A percentile compares a stretch with the other conserved stretches of the same genome.
These are phyloP conservation scores for Trametes elegans DNA, from an alignment of 768 basidiomycete species.

Conservation along the genomic window DNA sequence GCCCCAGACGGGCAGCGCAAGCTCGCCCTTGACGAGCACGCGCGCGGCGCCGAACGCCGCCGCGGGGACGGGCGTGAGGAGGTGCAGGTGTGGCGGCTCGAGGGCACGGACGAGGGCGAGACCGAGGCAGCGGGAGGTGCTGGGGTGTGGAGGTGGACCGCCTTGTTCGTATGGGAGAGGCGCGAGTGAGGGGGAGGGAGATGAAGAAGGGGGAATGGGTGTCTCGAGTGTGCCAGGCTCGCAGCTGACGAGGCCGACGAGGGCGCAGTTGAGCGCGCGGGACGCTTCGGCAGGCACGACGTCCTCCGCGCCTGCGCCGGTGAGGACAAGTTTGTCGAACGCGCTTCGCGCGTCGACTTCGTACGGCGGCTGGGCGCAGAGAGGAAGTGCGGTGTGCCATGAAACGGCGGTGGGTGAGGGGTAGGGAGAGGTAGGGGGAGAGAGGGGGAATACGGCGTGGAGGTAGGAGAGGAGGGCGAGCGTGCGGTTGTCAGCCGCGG, in stretches of 20 bases:
- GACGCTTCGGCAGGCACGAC: constrained; percentile 67
- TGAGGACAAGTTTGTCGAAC: constrained; percentile 63
- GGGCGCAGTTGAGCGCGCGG: constrained; percentile 72
- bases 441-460: constrained; percentile 44
- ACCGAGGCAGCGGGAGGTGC: constrained; percentile 65
- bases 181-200: no score
- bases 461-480: constrained; percentile 78
- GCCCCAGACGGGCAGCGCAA: constrained; percentile 85
- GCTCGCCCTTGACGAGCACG: constrained; percentile 79
- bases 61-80: constrained; percentile 77
- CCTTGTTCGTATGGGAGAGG: constrained; percentile 64
- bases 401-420: constrained; percentile 33
- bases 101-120: constrained; percentile 72
- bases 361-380: constrained; percentile 71
- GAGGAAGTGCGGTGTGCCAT: constrained; percentile 71
- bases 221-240: constrained; percentile 42
- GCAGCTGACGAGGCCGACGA: constrained; percentile 72
- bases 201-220: no score
- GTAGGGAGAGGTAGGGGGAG: constrained; percentile 13
- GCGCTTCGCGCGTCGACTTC: constrained; percentile 58
- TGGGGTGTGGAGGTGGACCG: constrained; percentile 51
- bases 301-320: constrained; percentile 77
- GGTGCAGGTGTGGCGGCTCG: constrained; percentile 58
- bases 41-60: constrained; percentile 39
- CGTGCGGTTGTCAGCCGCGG: constrained; percentile 69